Evolutionary conservation across 768 basidiomycete genomes (phyloP).

Genomic region (Hericium erinaceus): DNA sequence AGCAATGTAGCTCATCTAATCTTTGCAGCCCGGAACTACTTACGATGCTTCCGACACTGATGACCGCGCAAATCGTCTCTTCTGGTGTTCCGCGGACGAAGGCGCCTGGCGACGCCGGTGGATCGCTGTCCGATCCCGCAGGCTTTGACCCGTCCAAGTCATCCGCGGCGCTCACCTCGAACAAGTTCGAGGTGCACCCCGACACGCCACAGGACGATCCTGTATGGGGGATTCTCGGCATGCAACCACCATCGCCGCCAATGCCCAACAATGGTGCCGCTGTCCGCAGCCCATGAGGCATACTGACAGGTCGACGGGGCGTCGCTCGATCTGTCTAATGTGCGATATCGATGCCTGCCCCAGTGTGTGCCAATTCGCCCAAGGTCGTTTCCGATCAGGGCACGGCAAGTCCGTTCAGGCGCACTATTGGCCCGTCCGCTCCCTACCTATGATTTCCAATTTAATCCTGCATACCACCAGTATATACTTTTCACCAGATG

Average conservation of each 20-base stretch:
- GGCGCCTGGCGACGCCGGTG: constrained; percentile 5
- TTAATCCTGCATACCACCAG: too few relatives aligned
- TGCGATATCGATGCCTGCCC: too few relatives aligned
- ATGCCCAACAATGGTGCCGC: neutral
- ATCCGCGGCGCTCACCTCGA: constrained; percentile 77
- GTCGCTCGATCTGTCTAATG: too few relatives aligned
- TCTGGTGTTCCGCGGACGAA: constrained; percentile 48
- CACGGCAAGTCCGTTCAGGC: too few relatives aligned
- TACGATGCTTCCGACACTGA: constrained; percentile 69
- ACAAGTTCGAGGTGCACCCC: constrained; percentile 81
- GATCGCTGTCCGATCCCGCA: constrained; percentile 62
- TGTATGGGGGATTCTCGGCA: constrained; percentile 19
- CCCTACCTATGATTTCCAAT: too few relatives aligned
- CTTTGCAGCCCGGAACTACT: constrained; percentile 51
- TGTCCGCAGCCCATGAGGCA: neutral
- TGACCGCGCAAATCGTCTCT: constrained; percentile 63
- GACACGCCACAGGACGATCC: constrained; percentile 67
- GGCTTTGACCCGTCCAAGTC: constrained; percentile 70
- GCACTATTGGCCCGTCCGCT: too few relatives aligned
- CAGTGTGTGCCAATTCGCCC: too few relatives aligned
- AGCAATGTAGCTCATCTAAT: constrained; percentile 19
- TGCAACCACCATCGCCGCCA: neutral
- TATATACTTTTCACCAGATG: too few relatives aligned
- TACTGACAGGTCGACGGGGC: neutral
- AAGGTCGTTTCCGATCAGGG: too few relatives aligned